phyloP scores from a whole-genome alignment of 2,329 filamentous ascomycete species.

The Beauveria medogensis region DNA sequence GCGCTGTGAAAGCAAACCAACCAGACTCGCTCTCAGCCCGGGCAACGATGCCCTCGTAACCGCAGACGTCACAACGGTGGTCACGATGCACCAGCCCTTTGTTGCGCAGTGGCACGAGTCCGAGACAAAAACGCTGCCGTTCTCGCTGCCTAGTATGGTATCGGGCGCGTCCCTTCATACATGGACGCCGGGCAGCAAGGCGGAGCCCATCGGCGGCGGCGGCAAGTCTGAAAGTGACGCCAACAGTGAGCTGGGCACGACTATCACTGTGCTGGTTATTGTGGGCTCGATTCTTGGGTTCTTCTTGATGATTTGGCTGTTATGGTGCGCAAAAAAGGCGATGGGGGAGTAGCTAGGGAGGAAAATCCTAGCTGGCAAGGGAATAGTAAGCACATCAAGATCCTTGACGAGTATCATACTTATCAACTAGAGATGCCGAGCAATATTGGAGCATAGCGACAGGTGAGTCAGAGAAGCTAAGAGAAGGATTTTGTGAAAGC shows the following conservation, averaged over 20 bases:
- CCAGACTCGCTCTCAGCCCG: background rate
- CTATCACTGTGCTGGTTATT: background rate
- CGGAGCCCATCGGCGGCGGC: no score
- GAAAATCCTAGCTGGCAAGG: background rate
- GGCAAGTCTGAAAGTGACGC: background rate
- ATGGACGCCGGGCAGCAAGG: background rate
- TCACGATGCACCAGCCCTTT: background rate
- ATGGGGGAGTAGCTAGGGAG: background rate
- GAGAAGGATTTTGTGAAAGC: no score
- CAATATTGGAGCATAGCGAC: no score
- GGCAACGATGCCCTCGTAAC: background rate
- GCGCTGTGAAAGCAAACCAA: background rate
- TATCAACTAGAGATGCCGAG: no score
- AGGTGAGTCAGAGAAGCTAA: no score
- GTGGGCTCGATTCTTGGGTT: background rate
- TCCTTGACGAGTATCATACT: background rate
- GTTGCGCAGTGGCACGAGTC: conserved; percentile 1
- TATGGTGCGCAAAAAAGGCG: background rate
- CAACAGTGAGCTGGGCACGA: background rate
- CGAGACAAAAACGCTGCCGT: background rate
- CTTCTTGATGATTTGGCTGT: background rate
- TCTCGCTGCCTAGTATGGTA: background rate
- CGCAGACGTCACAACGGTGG: background rate
- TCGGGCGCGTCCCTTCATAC: background rate
- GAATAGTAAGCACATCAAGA: background rate